Base-by-base conservation (phyloP, 1,284 basidiomycete species). In the Trametes pubescens region DNA sequence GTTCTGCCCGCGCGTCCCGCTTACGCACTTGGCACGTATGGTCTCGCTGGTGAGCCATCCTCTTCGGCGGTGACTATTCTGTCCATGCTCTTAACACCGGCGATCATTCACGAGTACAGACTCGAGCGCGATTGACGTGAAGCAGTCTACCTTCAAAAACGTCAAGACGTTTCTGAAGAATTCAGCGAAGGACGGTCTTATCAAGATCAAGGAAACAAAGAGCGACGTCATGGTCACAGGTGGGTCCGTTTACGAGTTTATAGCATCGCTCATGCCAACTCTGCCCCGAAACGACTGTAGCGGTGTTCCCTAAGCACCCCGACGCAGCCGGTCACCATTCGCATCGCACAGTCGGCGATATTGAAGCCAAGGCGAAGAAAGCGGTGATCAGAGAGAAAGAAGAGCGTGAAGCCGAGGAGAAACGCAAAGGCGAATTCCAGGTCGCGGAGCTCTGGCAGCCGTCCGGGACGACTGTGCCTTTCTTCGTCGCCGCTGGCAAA, bases 361-460 rank as follows among this genome's bases (percentile, higher is more conserved):
- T 88, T 1, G 89, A 90, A 57, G 74, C 79, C 4, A 86, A 79
- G 73, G 83, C 81, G 24, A 86, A 85, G 64, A 86, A 83, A 66
- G 84, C 83, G 22, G 82, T 82, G 57, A 77, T 78, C 68, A 77
- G 78, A 71, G 83, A 84, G 65, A 82, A 82, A 65, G 79, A 76
- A 67, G 82, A 75, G 62, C 78, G 75, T 43, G 82, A 78, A 21
- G 79, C 81, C 34, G 81, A 82, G 51, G 79, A 80, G 58, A 78
- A 79, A 44, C 81, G 77, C 44, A 81, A 77, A 14, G 80, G 77
- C 34, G 84, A 85, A 63, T 76, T 87, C 21, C 80, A 80, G 16
- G 78, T 95, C 44, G 84, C 76, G 48, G 92, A 94, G 74, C 71
- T 92, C 21, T 94, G 89, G 90, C 94, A 91, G 70, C 92, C 94